Percentiles rank a stretch among this genome's conserved stretches.
These are phyloP conservation scores for Colletotrichum sp. DNA, from an alignment of 2,329 filamentous ascomycete genomes.

Conservation along the genomic window DNA sequence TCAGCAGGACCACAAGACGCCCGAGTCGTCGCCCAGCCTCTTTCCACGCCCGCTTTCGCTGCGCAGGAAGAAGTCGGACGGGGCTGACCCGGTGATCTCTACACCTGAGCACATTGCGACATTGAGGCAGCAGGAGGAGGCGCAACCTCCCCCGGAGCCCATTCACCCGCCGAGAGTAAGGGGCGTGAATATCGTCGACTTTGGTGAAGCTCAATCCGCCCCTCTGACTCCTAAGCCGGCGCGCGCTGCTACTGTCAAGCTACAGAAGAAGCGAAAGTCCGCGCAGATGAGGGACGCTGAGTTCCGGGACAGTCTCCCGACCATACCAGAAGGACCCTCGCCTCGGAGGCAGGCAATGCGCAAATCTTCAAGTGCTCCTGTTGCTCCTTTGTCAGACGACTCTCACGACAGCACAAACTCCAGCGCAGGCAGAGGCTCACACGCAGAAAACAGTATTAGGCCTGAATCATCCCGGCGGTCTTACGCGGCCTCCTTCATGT, in stretches of 20 bases:
- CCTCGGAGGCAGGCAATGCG: conserved; percentile 44
- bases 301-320: conserved; percentile 47
- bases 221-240: not conserved
- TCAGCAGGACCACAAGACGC: conserved; percentile 18
- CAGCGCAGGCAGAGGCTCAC: conserved; percentile 49
- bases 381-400: conserved; percentile 18
- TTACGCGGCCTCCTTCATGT: conserved; percentile 60
- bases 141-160: not conserved
- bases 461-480: conserved; percentile 46
- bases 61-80: conserved; percentile 16
- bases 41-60: conserved; percentile 26
- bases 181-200: not conserved
- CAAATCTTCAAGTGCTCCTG: conserved; percentile 33
- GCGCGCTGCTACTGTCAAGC: conserved; percentile 50
- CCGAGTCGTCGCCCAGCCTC: conserved; percentile 21
- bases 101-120: conserved; percentile 38
- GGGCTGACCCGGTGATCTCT: conserved; percentile 27
- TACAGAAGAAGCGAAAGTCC: conserved; percentile 47
- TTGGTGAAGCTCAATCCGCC: conserved; percentile 24
- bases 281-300: conserved; percentile 33
- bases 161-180: not conserved
- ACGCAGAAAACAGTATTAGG: conserved; percentile 41
- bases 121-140: conserved; percentile 44
- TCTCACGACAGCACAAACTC: conserved; percentile 18
- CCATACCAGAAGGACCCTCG: conserved; percentile 56